Evolutionary conservation across 1,284 basidiomycete species (phyloP).

Genomic region (Anthracocystis walkeri): DNA sequence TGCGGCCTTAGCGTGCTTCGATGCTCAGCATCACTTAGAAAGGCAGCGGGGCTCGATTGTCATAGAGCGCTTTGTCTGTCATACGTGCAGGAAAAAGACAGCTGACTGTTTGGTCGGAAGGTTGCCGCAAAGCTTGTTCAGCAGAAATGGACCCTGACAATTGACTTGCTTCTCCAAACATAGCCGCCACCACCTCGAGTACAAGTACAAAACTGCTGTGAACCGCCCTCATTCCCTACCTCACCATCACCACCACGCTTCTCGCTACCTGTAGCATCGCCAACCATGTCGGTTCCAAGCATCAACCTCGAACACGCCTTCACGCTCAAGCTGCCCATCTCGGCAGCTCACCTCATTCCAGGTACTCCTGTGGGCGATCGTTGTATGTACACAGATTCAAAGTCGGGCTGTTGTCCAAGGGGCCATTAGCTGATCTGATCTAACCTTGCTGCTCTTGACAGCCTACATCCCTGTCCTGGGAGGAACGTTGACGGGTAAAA

Average conservation of each 20-base stretch:
- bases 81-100: no score
- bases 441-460: neutral
- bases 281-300: constrained; percentile 27
- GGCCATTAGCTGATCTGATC: neutral
- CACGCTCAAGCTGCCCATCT: constrained; percentile 31
- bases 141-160: neutral
- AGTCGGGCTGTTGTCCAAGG: neutral
- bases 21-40: neutral
- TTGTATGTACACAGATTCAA: constrained; percentile 16
- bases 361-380: constrained; percentile 38
- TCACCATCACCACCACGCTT: constrained; percentile 3
- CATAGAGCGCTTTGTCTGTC: neutral
- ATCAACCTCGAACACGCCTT: constrained; percentile 46
- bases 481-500: constrained; percentile 29
- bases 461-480: constrained; percentile 33
- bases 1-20: neutral
- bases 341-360: constrained; percentile 4
- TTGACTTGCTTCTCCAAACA: neutral
- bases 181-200: neutral
- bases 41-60: neutral
- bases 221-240: neutral
- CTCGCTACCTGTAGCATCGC: neutral
- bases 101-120: neutral
- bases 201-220: neutral
- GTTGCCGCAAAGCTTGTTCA: neutral